Base-by-base conservation (phyloP, 2,329 filamentous ascomycete genomes). In the Tolypocladium capitatum region DNA sequence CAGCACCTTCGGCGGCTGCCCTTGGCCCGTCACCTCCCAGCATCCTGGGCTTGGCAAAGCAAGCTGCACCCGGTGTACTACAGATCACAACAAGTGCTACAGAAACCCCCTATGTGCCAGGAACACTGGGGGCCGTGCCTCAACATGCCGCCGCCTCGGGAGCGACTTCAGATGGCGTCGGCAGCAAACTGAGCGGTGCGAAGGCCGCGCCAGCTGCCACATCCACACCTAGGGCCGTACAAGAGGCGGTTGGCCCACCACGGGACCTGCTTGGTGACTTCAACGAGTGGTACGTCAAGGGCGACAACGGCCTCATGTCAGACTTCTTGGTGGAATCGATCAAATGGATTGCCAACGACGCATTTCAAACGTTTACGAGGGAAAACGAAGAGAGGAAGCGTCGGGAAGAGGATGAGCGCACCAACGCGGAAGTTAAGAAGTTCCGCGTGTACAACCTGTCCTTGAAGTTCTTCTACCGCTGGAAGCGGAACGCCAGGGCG, bases 401-500 rank as follows among this genome's bases (percentile, higher is more conserved):
- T 20, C 67, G 61, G 43, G 74, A 76, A 48, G 74, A 76, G 53
- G 73, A 78, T 36, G 68, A 69, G 18, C 55, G 58, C 51, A 56
- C 72, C 56, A 41, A 73, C 60, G 67, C 66, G 2, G 62, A 74
- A 46, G 75, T 75, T 14, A 63, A 67, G 16, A 60, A 65, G n/a
- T 77, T 74, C 53, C 68, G 72, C 34, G 56, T 53, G 4, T 71
- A 75, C 55, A 77, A 67, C 47, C 63, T 80, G 30, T 62, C 65
- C 13, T 62, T 78, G 49, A 77, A 72, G 43, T 80, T 68, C 58
- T 78, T 80, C 50, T 78, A 79, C 53, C 65, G 66, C 18, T 81
- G 77, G 77, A 72, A 69, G 44, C 59, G 71, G 14, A 68, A 62
- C 35, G 73, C 71, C 9, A 68, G 75, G 13, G 66, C 70, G 42